Percentiles rank a stretch among this genome's conserved stretches.
Evolutionary conservation across 768 basidiomycete species (phyloP).

Genomic region (Phylloporus scabripes): DNA sequence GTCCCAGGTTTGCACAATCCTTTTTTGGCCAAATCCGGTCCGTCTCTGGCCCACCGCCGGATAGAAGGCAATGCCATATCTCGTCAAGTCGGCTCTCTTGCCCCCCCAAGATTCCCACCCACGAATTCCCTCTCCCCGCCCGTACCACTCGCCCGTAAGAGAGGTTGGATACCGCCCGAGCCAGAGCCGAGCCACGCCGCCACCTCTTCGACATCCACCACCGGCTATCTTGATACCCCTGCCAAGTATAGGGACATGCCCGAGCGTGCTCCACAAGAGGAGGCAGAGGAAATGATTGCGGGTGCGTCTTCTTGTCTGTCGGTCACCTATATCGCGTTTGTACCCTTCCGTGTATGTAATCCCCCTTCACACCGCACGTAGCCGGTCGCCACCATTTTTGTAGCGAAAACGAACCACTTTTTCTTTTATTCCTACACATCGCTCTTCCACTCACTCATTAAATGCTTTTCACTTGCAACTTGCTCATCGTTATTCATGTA

Average conservation of each 20-base stretch:
- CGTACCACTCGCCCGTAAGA: conserved; percentile 45
- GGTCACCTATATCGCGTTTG: conserved; percentile 20
- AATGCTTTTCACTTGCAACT: conserved; percentile 31
- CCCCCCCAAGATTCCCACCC: conserved; percentile 14
- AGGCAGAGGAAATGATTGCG: conserved; percentile 43
- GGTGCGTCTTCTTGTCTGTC: conserved; percentile 32
- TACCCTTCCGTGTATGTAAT: conserved; percentile 14
- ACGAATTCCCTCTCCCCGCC: conserved; percentile 30
- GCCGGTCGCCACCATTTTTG: conserved; percentile 10
- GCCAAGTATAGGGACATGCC: conserved; percentile 49
- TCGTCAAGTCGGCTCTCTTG: conserved; percentile 14
- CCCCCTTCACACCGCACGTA: conserved; percentile 6
- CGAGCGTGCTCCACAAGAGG: conserved; percentile 29
- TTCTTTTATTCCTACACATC: conserved; percentile 7
- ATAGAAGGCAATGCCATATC: conserved; percentile 23
- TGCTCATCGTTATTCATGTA: conserved; percentile 51
- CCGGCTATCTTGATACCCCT: conserved; percentile 66
- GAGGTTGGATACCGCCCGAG: conserved; percentile 68
- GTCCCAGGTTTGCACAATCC: conserved; percentile 67
- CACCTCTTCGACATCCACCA: conserved; percentile 48
- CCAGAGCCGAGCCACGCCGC: conserved; percentile 51
- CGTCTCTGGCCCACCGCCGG: conserved; percentile 19
- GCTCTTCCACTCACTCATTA: conserved; percentile 16
- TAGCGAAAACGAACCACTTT: conserved; percentile 13
- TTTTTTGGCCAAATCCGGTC: conserved; percentile 37